These are phyloP conservation scores for Ceratocystis colombiana DNA, from an alignment of 2,329 filamentous ascomycete genomes.

Conservation along the genomic window DNA sequence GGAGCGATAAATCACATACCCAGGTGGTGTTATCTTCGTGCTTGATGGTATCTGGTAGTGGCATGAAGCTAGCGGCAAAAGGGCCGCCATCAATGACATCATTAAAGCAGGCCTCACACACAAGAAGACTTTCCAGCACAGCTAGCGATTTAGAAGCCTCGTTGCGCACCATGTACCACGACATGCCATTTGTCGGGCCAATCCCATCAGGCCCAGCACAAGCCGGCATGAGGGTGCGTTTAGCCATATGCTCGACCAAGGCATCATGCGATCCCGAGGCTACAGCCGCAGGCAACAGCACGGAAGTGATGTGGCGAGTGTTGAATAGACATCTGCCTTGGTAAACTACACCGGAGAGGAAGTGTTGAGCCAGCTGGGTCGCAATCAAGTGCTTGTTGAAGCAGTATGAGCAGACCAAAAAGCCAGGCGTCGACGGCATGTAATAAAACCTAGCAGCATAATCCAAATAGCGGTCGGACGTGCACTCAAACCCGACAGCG, in stretches of 20 bases:
- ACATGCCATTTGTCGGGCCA: slow-evolving; percentile 28
- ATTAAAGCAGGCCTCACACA: slow-evolving; percentile 36
- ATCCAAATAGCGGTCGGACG: slow-evolving; percentile 25
- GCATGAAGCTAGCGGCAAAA: slow-evolving; percentile 31
- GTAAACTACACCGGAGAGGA: slow-evolving; percentile 26
- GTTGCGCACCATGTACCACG: slow-evolving; percentile 31
- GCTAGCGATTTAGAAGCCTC: slow-evolving; percentile 1
- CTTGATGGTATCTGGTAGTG: slow-evolving; percentile 29
- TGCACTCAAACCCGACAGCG: slow-evolving; percentile 15
- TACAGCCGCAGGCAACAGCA: background rate
- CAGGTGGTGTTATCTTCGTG: slow-evolving; percentile 27
- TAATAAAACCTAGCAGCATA: slow-evolving; percentile 33
- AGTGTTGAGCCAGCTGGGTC: slow-evolving; percentile 30
- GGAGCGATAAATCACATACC: slow-evolving; percentile 32
- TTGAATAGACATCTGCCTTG: slow-evolving; percentile 19
- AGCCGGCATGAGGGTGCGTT: slow-evolving; percentile 28
- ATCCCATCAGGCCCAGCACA: slow-evolving; percentile 31
- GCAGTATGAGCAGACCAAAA: slow-evolving; percentile 37
- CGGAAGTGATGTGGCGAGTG: slow-evolving; percentile 2
- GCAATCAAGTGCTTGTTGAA: slow-evolving; percentile 34
- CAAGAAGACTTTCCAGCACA: slow-evolving; percentile 32
- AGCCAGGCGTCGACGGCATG: slow-evolving; percentile 29
- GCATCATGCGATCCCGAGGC: slow-evolving; percentile 21
- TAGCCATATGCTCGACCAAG: slow-evolving; percentile 30
- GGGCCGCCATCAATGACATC: slow-evolving; percentile 30